These are phyloP conservation scores for Petrea volubilis DNA, from an alignment of 257 asterid genomes.

Conservation along the genomic window DNA sequence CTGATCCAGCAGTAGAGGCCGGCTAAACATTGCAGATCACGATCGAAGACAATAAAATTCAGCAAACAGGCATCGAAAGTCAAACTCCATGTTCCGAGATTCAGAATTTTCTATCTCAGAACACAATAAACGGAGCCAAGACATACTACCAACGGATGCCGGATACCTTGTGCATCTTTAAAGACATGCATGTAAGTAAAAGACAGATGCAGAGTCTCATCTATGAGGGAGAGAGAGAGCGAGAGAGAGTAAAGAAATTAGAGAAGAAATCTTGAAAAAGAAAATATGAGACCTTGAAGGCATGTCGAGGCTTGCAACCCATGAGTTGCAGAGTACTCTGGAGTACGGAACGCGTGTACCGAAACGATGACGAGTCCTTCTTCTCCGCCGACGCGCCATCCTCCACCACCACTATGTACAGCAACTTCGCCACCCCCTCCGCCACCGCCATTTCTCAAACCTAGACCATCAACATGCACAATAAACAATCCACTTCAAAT, in stretches of 20 bases:
- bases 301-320: constrained; percentile 99
- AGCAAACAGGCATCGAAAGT: not conserved
- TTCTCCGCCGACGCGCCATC: constrained; percentile 38
- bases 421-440: constrained; percentile 64
- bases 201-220: constrained; percentile 14
- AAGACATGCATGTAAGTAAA: constrained; percentile 22
- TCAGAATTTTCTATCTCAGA: not conserved
- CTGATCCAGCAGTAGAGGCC: not conserved
- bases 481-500: constrained; percentile 17
- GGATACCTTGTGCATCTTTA: not conserved
- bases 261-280: not conserved
- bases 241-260: not conserved
- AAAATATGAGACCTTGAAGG: constrained; percentile 67
- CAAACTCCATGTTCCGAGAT: not conserved
- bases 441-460: constrained; percentile 57
- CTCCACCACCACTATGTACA: constrained; percentile 82
- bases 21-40: constrained; percentile 9
- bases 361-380: constrained; percentile 52
- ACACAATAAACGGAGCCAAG: not conserved
- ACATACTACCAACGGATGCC: not conserved
- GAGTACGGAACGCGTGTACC: constrained; percentile 91
- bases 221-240: not conserved
- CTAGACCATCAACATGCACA: constrained; percentile 33
- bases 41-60: not conserved
- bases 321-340: constrained; percentile 96